Evolutionary conservation across 345 rosid species (phyloP), one percentile per base, ranked within the genome.

Genomic region (Salix viminalis): DNA sequence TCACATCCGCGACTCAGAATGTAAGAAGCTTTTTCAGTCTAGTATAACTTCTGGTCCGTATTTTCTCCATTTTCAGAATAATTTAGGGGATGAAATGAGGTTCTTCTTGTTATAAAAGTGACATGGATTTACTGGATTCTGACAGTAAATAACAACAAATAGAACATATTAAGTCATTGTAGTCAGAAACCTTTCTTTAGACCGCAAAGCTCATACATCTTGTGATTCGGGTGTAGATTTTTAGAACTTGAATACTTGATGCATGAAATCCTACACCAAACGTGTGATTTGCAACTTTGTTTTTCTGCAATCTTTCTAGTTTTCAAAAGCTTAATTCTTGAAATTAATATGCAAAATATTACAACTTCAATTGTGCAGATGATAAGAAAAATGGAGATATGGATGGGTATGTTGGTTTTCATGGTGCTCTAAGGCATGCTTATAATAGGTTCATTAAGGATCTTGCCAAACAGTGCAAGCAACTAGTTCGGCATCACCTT

Each of bases 381-480:
- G 92, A 85, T 73, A 86, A 80, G 79, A 86, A 80, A 86, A 73
- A 78, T 64, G 97, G 89, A 76, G 89, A 88, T 52, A 89, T 93
- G 91, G 98, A 93, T 75, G 95, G 95, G 4, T 92, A 91, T 65
- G 86, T 92, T 23, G 98, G 98, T 72, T 96, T 92, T 80, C 97
- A 91, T 81, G 98, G 97, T 69, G 86, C 97, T 75, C 77, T 93
- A 76, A 89, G 97, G 77, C 96, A 90, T 30, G 87, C 92, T 60
- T 93, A 93, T 82, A 86, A 62, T 76, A 88, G 89, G 23, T 92
- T 96, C 72, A 84, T 96, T 74, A 89, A 83, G 82, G 91, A 92
- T 67, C 92, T 92, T 48, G 87, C 97, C 11, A 91, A 91, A 85
- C 91, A 93, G 70, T 92, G 99, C 87, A 93, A 92, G 89, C 92